Conservation (phyloP, 805 yeast genomes). For the Metschnikowia reukaufii region DNA sequence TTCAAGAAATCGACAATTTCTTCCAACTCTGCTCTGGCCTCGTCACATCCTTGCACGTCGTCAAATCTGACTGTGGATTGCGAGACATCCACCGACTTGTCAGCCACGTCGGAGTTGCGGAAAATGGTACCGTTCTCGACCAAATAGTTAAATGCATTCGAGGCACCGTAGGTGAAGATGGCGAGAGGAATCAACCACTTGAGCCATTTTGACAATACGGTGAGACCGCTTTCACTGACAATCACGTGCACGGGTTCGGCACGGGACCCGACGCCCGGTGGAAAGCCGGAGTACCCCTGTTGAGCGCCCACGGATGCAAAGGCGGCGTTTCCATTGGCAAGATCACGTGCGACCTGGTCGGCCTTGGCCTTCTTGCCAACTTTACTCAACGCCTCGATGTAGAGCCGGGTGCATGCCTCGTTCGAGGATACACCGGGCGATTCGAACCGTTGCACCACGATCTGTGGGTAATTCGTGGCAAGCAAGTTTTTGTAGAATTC, state of each 20-base stretch:
- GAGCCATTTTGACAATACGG: conserved; percentile 80
- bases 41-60: conserved; percentile 97
- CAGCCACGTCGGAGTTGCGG: conserved; percentile 69
- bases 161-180: conserved; percentile 74
- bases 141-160: conserved; percentile 72
- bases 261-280: conserved; percentile 56
- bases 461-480: conserved; percentile 87
- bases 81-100: conserved; percentile 78
- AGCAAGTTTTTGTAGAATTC: conserved; percentile 75
- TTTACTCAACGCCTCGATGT: conserved; percentile 76
- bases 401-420: conserved; percentile 73
- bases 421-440: conserved; percentile 89
- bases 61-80: conserved; percentile 83
- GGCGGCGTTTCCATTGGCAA: conserved; percentile 20
- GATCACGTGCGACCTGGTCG: conserved; percentile 55
- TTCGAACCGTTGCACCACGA: conserved; percentile 92
- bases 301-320: conserved; percentile 11
- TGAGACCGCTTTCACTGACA: conserved; percentile 79
- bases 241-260: conserved; percentile 92
- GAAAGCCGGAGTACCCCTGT: conserved; percentile 24
- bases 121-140: conserved; percentile 82
- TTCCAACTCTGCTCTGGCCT: conserved; percentile 94
- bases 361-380: conserved; percentile 80
- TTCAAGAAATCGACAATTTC: conserved; percentile 97
- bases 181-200: conserved; percentile 86